phyloP scores from a whole-genome alignment of 805 yeast species.

The Grigorovia jiainica region DNA sequence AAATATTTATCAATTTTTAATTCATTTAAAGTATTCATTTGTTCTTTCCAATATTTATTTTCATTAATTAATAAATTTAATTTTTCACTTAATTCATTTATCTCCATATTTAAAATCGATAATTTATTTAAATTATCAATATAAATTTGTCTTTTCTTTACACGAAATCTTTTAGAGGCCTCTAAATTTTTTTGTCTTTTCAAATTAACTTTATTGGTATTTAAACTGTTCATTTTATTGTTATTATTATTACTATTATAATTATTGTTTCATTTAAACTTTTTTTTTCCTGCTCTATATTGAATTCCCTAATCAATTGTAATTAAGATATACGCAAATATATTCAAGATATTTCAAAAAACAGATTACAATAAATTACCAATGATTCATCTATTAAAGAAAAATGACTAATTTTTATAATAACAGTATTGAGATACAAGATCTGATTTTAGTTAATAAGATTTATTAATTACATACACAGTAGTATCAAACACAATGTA shows the following conservation, averaged over 20 bases:
- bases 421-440: too few relatives aligned
- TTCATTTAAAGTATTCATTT: conserved; percentile 21
- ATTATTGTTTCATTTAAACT: neutral
- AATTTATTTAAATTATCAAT: conserved; percentile 11
- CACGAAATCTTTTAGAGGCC: conserved; percentile 88
- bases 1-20: conserved; percentile 19
- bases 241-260: too few relatives aligned
- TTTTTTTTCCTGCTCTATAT: too few relatives aligned
- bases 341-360: too few relatives aligned
- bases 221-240: neutral
- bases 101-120: conserved; percentile 10
- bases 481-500: neutral
- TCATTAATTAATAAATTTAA: conserved; percentile 20
- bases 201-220: conserved; percentile 18
- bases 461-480: too few relatives aligned
- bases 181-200: conserved; percentile 86
- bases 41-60: conserved; percentile 24
- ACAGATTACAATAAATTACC: too few relatives aligned
- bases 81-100: conserved; percentile 14
- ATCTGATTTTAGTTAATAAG: too few relatives aligned
- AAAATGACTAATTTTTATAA: too few relatives aligned
- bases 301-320: too few relatives aligned
- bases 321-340: too few relatives aligned
- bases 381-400: too few relatives aligned
- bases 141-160: conserved; percentile 27